A percentile compares a stretch with the other conserved stretches of the same genome.
These are phyloP conservation scores for Chernovozyma sophiae-reginae DNA, from an alignment of 1,139 yeast genomes.

Conservation along the genomic window DNA sequence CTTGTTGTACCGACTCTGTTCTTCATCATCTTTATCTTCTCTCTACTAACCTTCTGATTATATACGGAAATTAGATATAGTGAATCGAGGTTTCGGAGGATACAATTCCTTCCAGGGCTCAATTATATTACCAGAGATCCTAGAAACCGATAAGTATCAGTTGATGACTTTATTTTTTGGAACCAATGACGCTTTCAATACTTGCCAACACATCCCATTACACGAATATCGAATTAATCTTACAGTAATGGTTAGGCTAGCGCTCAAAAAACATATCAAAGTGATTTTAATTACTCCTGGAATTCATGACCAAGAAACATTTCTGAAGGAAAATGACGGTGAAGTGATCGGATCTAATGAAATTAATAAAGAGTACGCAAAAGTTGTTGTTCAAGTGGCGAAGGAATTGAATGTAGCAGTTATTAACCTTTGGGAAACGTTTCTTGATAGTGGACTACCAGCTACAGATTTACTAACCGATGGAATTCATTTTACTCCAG, in stretches of 20 bases:
- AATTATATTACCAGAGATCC: constrained; percentile 41
- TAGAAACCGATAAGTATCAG: constrained; percentile 37
- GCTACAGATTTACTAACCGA: constrained; percentile 32
- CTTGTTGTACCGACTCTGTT: not conserved
- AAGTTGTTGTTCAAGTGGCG: constrained; percentile 47
- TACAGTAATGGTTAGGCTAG: constrained; percentile 32
- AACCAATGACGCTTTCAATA: constrained; percentile 62
- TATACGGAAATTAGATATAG: constrained; percentile 48
- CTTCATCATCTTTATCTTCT: too few species aligned
- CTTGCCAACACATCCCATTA: constrained; percentile 52
- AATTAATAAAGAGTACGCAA: constrained; percentile 44
- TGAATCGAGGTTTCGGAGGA: constrained; percentile 62
- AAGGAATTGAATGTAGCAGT: constrained; percentile 42
- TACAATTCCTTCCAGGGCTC: constrained; percentile 54
- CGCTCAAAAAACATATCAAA: constrained; percentile 38
- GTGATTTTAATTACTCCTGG: constrained; percentile 64
- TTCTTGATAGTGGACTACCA: constrained; percentile 19
- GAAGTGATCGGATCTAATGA: constrained; percentile 27
- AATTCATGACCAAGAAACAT: constrained; percentile 39
- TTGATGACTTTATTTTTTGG: constrained; percentile 67
- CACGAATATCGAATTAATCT: constrained; percentile 47
- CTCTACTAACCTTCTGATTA: constrained; percentile 22
- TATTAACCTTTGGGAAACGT: constrained; percentile 48
- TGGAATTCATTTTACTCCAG: constrained; percentile 66
- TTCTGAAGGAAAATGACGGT: constrained; percentile 8